Percentiles rank a stretch among this genome's conserved stretches.
phyloP scores from a whole-genome alignment of 2,329 filamentous ascomycete species.

The Fusarium sambucinum region DNA sequence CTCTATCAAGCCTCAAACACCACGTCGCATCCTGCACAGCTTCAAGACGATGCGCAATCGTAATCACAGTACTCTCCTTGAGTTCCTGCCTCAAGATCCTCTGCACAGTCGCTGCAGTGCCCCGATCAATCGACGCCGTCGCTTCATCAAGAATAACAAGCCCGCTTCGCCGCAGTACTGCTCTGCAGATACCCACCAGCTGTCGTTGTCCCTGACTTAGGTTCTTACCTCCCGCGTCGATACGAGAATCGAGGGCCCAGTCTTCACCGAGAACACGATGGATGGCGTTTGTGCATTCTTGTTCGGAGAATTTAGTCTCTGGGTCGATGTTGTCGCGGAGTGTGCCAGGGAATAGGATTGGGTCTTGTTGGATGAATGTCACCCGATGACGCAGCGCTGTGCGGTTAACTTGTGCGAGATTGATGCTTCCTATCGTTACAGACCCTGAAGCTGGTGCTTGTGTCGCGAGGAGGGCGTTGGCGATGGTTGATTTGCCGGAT shows the following conservation, averaged over 20 bases:
- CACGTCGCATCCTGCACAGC: slow-evolving; percentile 71
- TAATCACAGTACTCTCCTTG: slow-evolving; percentile 69
- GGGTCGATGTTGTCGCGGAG: slow-evolving; percentile 77
- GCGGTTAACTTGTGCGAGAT: slow-evolving; percentile 66
- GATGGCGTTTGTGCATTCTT: slow-evolving; percentile 64
- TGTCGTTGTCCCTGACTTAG: slow-evolving; percentile 73
- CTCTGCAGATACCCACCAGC: slow-evolving; percentile 70
- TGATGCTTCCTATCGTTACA: slow-evolving; percentile 66
- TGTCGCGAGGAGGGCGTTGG: slow-evolving; percentile 69
- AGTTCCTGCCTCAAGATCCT: slow-evolving; percentile 68
- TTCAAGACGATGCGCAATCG: slow-evolving; percentile 74
- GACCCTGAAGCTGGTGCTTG: slow-evolving; percentile 63
- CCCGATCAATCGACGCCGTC: slow-evolving; percentile 71
- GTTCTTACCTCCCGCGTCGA: slow-evolving; percentile 72
- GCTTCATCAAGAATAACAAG: slow-evolving; percentile 74
- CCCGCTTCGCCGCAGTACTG: slow-evolving; percentile 69
- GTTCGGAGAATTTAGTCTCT: slow-evolving; percentile 67
- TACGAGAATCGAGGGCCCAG: slow-evolving; percentile 62
- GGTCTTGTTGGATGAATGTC: slow-evolving; percentile 74
- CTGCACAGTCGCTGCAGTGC: slow-evolving; percentile 70
- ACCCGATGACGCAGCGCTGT: slow-evolving; percentile 68
- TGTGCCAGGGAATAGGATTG: slow-evolving; percentile 70
- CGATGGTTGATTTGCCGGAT: slow-evolving; percentile 86
- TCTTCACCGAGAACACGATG: slow-evolving; percentile 67
- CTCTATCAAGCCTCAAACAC: slow-evolving; percentile 65